Conservation (phyloP, 495 filamentous ascomycete species). For the Neurospora sp. region DNA sequence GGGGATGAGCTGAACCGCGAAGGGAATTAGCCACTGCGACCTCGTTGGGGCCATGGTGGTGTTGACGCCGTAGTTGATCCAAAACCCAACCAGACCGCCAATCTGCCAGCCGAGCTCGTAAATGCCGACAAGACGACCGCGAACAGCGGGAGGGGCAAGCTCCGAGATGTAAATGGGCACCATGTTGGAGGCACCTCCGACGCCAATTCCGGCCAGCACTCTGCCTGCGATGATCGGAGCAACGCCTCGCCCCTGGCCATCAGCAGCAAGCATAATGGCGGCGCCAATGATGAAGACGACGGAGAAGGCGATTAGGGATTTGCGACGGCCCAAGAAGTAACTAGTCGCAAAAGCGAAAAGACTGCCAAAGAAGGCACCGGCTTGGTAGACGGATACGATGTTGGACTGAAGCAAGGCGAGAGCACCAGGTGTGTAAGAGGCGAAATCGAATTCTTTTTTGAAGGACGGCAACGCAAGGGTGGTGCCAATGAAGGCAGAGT, state of each 20-base stretch:
- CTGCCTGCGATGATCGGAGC: conserved; percentile 50
- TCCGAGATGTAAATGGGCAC: conserved; percentile 51
- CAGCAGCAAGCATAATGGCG: conserved; percentile 53
- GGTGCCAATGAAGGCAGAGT: conserved; percentile 61
- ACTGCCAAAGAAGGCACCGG: conserved; percentile 58
- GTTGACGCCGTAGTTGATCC: conserved; percentile 52
- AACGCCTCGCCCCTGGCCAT: conserved; percentile 40
- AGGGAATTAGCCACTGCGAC: conserved; percentile 47
- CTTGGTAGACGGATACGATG: conserved; percentile 61
- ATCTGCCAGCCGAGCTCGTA: conserved; percentile 68
- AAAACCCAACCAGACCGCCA: conserved; percentile 63
- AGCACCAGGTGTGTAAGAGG: conserved; percentile 26
- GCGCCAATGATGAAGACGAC: conserved; percentile 53
- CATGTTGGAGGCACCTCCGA: conserved; percentile 42
- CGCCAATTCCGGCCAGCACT: conserved; percentile 43
- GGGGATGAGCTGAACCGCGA: conserved; percentile 48
- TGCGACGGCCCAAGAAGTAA: conserved; percentile 47
- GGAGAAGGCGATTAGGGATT: conserved; percentile 42
- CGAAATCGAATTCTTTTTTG: conserved; percentile 45
- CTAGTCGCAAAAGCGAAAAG: conserved; percentile 50
- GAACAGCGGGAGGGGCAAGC: conserved; percentile 43
- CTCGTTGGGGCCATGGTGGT: conserved; percentile 33
- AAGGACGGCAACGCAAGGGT: conserved; percentile 56
- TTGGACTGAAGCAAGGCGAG: conserved; percentile 49
- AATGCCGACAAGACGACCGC: conserved; percentile 49